Evolutionary conservation across 2,329 filamentous ascomycete genomes (phyloP), one percentile per base, ranked within the genome.

Genomic region (Chaetomiaceae sp.): DNA sequence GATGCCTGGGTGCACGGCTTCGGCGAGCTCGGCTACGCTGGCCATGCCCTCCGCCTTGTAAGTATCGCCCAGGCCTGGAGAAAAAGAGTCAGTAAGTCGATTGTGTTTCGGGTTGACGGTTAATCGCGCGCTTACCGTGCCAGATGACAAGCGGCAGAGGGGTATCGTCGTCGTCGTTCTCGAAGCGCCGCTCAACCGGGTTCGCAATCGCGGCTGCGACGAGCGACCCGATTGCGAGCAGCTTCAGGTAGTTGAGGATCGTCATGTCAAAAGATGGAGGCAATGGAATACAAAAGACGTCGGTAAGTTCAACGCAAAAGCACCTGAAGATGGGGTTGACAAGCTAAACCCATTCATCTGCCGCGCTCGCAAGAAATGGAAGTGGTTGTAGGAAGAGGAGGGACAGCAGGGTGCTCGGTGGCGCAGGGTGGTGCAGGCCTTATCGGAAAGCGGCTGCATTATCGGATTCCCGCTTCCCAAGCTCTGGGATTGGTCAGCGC

Each of bases 141-240:
- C 93, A 98, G 68, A 98, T 86, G 49, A 98, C 77, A 29, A 98
- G 75, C 1, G 93, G 93, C 24, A 96, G 77, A 3, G 87, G 88
- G n/a, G 77, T 81, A 56, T 81, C 77, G 60, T 74, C 65, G 59
- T 74, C 65, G 39, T 68, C 66, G 53, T 65, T 53, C 11, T 48
- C 41, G 42, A 39, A 36, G 9, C 37, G 46, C 49, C 22, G 47
- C 48, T 47, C 32, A 30, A 57, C 17, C 8, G 54, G 48, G 27
- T 62, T 54, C 32, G 64, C 65, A n/a, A 67, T 55, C 30, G 62
- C 58, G 19, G 62, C 55, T 44, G 61, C 56, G 39, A 68, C 55
- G 22, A 64, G 53, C 34, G 59, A 63, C 45, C 61, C 65, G 36
- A 62, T 56, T 42, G 63, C 45, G 12, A 64, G 51, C 39, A 61